Percentiles rank a stretch among this genome's conserved stretches.
These are phyloP conservation scores for Alternaria sp. DNA, from an alignment of 2,329 filamentous ascomycete species.

Conservation along the genomic window DNA sequence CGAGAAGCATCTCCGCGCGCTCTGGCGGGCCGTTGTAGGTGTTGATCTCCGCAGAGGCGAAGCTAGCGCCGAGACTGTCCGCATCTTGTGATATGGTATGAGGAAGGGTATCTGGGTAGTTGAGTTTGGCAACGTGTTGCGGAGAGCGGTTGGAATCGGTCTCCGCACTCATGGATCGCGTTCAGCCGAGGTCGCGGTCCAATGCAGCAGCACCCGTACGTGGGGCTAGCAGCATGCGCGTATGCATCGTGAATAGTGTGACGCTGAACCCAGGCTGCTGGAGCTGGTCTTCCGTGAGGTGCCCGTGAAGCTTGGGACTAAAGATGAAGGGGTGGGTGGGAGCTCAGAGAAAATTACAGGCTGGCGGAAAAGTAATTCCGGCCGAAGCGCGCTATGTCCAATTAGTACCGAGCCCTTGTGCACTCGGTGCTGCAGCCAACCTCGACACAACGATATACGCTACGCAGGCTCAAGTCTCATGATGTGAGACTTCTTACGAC, in stretches of 20 bases:
- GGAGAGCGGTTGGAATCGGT: slow-evolving; percentile 38
- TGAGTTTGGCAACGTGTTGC: slow-evolving; percentile 24
- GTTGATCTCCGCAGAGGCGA: slow-evolving; percentile 35
- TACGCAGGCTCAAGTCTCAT: too few species aligned
- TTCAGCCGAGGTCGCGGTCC: slow-evolving; percentile 43
- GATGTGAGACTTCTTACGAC: too few species aligned
- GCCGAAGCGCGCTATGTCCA: slow-evolving; percentile 10
- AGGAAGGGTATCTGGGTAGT: slow-evolving; percentile 21
- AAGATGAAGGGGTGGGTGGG: slow-evolving; percentile 7
- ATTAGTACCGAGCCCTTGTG: too few species aligned
- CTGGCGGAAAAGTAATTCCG: slow-evolving; percentile 24
- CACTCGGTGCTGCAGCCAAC: too few species aligned
- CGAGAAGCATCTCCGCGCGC: slow-evolving; percentile 51
- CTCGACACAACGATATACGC: too few species aligned
- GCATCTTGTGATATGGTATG: slow-evolving; percentile 33
- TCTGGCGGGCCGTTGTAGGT: slow-evolving; percentile 22
- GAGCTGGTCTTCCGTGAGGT: slow-evolving; percentile 8
- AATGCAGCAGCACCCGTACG: slow-evolving; percentile 13
- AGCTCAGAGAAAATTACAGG: slow-evolving; percentile 12
- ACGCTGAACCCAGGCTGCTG: background rate
- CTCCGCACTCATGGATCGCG: slow-evolving; percentile 36
- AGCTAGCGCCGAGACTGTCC: slow-evolving; percentile 34
- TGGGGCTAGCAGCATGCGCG: background rate
- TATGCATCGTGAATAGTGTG: slow-evolving; percentile 6
- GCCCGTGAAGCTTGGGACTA: slow-evolving; percentile 12